These are phyloP conservation scores for Diaporthe amygdali DNA, from an alignment of 2,329 filamentous ascomycete species.

Conservation along the genomic window DNA sequence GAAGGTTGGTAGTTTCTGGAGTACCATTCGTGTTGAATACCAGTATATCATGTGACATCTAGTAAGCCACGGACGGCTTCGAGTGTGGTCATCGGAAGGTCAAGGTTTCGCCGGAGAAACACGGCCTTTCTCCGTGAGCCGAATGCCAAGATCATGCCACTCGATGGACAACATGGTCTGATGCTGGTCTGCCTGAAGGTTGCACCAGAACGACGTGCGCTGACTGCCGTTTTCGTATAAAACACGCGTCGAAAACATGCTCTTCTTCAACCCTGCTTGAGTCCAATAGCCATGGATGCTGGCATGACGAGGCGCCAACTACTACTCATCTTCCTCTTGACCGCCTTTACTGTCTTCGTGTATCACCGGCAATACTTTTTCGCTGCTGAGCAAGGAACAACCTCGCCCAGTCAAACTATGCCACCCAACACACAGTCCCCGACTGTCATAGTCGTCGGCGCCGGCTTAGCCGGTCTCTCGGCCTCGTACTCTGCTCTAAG, in stretches of 20 bases:
- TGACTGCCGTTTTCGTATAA: slow-evolving; percentile 1
- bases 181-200: slow-evolving; percentile 8
- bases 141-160: slow-evolving; percentile 22
- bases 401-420: slow-evolving; percentile 16
- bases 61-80: background rate
- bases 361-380: background rate
- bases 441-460: slow-evolving; percentile 65
- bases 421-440: slow-evolving; percentile 24
- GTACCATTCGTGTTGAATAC: background rate
- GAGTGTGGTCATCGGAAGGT: background rate
- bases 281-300: background rate
- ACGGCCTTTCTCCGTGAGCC: background rate
- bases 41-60: background rate
- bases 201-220: background rate
- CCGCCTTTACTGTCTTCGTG: slow-evolving; percentile 17
- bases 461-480: slow-evolving; percentile 67
- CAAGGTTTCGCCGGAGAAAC: background rate
- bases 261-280: background rate
- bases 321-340: slow-evolving; percentile 15
- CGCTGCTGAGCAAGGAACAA: background rate
- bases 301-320: slow-evolving; percentile 32
- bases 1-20: background rate
- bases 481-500: slow-evolving; percentile 62
- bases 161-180: slow-evolving; percentile 3
- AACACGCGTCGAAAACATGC: background rate